Percentiles rank a stretch among this genome's conserved stretches.
Evolutionary conservation across 2,329 filamentous ascomycete species (phyloP).

Genomic region (Colletotrichum falcatum): DNA sequence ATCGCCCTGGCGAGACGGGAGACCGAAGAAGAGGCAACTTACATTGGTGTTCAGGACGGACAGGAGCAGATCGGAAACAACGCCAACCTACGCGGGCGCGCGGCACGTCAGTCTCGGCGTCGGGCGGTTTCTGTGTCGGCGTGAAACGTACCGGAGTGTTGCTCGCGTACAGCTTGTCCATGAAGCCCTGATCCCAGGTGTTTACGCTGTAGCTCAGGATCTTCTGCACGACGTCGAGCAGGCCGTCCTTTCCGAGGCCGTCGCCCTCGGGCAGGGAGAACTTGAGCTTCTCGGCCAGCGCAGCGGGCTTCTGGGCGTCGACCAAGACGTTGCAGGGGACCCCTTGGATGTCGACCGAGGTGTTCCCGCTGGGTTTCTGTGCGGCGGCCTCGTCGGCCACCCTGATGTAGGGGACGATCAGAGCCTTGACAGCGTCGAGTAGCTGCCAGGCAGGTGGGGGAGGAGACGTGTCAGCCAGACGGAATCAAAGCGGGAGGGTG

Average conservation of each 20-base stretch:
- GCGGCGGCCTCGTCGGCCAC: slow-evolving; percentile 73
- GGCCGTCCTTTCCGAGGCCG: slow-evolving; percentile 76
- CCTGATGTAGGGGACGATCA: slow-evolving; percentile 78
- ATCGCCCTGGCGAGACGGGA: background rate
- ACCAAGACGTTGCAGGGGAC: slow-evolving; percentile 69
- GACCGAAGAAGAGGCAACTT: slow-evolving; percentile 47
- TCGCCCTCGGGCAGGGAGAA: slow-evolving; percentile 68
- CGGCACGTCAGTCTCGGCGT: slow-evolving; percentile 1
- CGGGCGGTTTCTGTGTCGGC: background rate
- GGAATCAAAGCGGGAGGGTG: background rate
- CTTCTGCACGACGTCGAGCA: slow-evolving; percentile 76
- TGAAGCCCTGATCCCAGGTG: slow-evolving; percentile 97
- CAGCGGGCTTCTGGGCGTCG: slow-evolving; percentile 69
- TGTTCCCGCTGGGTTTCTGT: slow-evolving; percentile 64
- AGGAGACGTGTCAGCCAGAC: slow-evolving; percentile 9
- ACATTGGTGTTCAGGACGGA: slow-evolving; percentile 91
- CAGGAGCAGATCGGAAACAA: slow-evolving; percentile 86
- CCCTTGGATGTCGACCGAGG: slow-evolving; percentile 54
- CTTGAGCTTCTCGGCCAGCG: slow-evolving; percentile 66
- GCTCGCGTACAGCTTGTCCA: slow-evolving; percentile 94
- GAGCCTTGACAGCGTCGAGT: slow-evolving; percentile 72
- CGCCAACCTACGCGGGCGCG: slow-evolving; percentile 70
- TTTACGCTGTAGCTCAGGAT: slow-evolving; percentile 91
- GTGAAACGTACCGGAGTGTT: slow-evolving; percentile 77
- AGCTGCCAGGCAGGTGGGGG: slow-evolving; percentile 62